Evolutionary conservation across 1,284 basidiomycete species (phyloP).

Genomic region (Fistulina hepatica): DNA sequence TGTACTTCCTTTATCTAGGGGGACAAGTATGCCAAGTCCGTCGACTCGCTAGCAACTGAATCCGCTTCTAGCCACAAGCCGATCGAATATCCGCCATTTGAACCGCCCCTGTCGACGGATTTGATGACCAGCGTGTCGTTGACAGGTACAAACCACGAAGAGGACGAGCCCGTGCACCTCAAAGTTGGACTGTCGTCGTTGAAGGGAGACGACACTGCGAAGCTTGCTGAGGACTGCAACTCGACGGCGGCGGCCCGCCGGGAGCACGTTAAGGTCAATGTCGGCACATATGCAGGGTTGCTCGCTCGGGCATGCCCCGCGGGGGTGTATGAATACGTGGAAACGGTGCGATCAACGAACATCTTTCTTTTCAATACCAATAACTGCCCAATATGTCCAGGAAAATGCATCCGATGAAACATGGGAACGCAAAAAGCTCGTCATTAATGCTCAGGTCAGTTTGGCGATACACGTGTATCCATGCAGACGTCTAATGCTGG

Average conservation of each 20-base stretch:
- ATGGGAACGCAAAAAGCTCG: conserved; percentile 77
- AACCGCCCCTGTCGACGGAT: conserved; percentile 91
- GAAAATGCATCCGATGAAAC: conserved; percentile 39
- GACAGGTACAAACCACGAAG: conserved; percentile 94
- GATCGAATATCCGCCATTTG: conserved; percentile 85
- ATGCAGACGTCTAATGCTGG: conserved; percentile 1
- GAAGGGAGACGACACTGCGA: conserved; percentile 1
- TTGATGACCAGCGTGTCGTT: conserved; percentile 84
- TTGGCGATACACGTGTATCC: background rate
- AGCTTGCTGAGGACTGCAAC: conserved; percentile 2
- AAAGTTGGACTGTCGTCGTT: conserved; percentile 31
- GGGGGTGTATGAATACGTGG: conserved; percentile 95
- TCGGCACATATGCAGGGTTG: conserved; percentile 75
- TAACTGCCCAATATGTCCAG: conserved; percentile 26
- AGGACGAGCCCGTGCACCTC: conserved; percentile 91
- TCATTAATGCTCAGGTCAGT: conserved; percentile 89
- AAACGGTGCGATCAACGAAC: conserved; percentile 36
- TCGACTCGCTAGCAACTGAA: conserved; percentile 71
- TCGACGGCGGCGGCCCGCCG: conserved; percentile 32
- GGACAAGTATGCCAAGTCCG: conserved; percentile 32
- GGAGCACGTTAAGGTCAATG: conserved; percentile 72
- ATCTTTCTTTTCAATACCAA: conserved; percentile 6
- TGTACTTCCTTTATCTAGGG: background rate
- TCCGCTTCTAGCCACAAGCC: conserved; percentile 61
- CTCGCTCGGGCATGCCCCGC: conserved; percentile 90